Base-by-base conservation (phyloP, 495 filamentous ascomycete species). In the Lichina pygmaea region DNA sequence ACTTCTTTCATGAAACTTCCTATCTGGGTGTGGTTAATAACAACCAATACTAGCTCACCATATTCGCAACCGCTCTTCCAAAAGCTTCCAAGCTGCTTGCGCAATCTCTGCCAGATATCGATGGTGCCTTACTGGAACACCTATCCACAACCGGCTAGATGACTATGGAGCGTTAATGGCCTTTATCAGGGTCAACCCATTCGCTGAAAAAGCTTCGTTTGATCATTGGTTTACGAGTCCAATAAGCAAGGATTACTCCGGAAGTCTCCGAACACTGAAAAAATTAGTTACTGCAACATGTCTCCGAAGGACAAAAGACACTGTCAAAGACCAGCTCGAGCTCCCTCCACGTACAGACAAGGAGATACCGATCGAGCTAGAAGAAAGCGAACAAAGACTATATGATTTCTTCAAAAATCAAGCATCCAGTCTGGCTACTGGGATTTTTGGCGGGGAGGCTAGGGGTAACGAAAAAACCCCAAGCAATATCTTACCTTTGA, bases 401-500 rank as follows among this genome's bases (percentile, higher is more conserved):
- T 59, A 59, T 44, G 38, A 48, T 6, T 50, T 52, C 42, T 54
- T 52, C 42, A 52, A 54, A 41, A 10, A 24, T 9, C 30, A 4
- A 36, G 36, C 34, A 41, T n/a, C 49, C 1, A 24, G 44, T 8
- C 13, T 48, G 41, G 46, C 46, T 2, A 16, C 13, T 41, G 7
- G 37, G 16, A 30, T 50, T n/a, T 43, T 43, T n/a, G 31, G 2
- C 31, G n/a, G 12, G 36, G 11, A 34, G 10, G 41, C 40, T 17
- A 7, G 44, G 24, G 44, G 17, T 37, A 9, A 6, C 31, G 38
- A 34, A 48, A 34, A 33, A 37, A 47, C 43, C 33, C 37, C 31
- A 42, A 40, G 45, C 33, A 59, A 57, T 41, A 53, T 58, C 43
- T 31, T 58, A 17, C 24, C 43, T 8, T 50, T 59, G 6, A 55